Base-by-base conservation (phyloP, 2,329 filamentous ascomycete genomes). In the Cladosporium sphaerospermum region DNA sequence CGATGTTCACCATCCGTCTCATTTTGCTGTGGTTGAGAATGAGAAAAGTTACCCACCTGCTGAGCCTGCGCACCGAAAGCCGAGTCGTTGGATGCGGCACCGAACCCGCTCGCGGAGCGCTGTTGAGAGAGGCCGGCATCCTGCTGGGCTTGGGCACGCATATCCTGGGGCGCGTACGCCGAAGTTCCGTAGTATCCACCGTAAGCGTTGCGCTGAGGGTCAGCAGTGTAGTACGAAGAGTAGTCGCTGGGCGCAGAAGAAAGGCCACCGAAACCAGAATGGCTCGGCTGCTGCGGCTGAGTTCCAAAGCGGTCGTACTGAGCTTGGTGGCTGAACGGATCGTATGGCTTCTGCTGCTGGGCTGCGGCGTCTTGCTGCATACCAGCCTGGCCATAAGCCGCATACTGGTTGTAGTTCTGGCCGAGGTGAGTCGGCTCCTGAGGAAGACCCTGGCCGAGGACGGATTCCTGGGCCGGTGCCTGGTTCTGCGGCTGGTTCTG, bases 181-280 rank as follows among this genome's bases (percentile, higher is more conserved):
- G 70, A 62, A 52, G 64, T 66, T 42, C 71, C 74, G 65, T 93
- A 83, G 63, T 77, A 86, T 67, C 83, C 84, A 56, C 78, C 75
- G 75, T 93, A 95, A 1, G 83, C 79, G 65, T 84, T 84, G 59
- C 88, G 85, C 61, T 82, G 83, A 59, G 89, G 78, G 59, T 84
- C 89, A 34, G 85, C 81, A 3, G 86, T 88, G 70, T 95, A 95
- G 74, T 95, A 96, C 5, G 86, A 85, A 16, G 87, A 86, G 71
- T 89, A 95, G 60, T 95, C 89, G 68, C 78, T 82, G 11, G 85
- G 85, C 16, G 84, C 86, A 50, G 88, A 88, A 62, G 84, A 88
- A 71, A 86, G 86, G 32, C 80, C 80, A 45, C 79, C 84, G 62
- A 79, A 81, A 57, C 81, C 79, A 61, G 82, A 81, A 53, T 79